Evolutionary conservation across 2,329 filamentous ascomycete genomes (phyloP).

Genomic region (Alternaria angustiovoidea): DNA sequence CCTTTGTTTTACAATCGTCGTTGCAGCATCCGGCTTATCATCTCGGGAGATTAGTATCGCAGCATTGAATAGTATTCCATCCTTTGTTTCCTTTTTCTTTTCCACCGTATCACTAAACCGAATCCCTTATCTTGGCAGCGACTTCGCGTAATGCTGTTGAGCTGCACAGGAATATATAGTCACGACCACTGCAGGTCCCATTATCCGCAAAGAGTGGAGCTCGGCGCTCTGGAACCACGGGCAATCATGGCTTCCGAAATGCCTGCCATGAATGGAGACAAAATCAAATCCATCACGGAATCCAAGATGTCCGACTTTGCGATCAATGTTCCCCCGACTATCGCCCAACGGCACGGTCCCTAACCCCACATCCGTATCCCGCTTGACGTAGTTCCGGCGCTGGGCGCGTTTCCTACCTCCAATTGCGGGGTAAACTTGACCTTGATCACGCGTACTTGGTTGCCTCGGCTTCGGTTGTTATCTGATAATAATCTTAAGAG

Average conservation of each 20-base stretch:
- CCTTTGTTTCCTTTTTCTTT: neutral
- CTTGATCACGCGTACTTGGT: neutral
- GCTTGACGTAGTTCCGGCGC: neutral
- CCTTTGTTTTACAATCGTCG: neutral
- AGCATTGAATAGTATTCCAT: neutral
- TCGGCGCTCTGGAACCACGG: neutral
- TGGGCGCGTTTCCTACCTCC: slow-evolving; percentile 1
- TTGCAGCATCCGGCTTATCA: neutral
- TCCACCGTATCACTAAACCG: neutral
- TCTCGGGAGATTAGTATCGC: neutral
- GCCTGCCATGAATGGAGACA: neutral
- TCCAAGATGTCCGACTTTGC: neutral
- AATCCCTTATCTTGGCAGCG: neutral
- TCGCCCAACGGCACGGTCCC: neutral
- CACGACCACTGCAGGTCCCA: neutral
- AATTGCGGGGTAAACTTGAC: slow-evolving; percentile 12
- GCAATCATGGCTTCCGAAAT: neutral
- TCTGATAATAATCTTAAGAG: neutral
- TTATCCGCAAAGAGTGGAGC: neutral
- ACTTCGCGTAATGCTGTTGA: no score
- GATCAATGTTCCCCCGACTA: neutral
- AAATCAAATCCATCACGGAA: neutral
- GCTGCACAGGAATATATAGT: neutral
- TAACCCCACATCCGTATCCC: neutral
- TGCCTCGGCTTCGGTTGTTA: slow-evolving; percentile 1